Percentiles rank a stretch among this genome's conserved stretches.
These are phyloP conservation scores for Blastocystis sp. DNA, from an alignment of 352 stramenopile species.

Conservation along the genomic window DNA sequence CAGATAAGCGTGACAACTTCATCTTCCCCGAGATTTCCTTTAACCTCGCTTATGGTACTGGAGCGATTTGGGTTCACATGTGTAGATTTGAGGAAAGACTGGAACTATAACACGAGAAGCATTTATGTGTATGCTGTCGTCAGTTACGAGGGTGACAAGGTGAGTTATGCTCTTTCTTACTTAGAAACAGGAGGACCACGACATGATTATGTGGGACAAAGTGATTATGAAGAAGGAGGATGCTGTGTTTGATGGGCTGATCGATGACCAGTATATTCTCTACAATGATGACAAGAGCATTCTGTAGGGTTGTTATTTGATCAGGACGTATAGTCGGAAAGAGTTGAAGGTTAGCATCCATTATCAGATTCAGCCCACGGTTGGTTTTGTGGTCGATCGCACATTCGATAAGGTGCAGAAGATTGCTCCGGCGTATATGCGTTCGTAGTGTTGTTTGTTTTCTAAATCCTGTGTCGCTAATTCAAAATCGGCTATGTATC, in stretches of 20 bases:
- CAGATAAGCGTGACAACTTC: background rate
- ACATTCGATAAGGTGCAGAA: background rate
- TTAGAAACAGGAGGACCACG: slow-evolving; percentile 32
- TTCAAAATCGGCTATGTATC: background rate
- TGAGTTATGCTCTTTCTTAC: background rate
- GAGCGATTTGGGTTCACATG: background rate
- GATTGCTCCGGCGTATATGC: background rate
- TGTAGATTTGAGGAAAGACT: slow-evolving; percentile 30
- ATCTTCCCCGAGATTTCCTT: slow-evolving; percentile 8
- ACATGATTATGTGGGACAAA: slow-evolving; percentile 53
- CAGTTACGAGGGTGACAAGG: background rate
- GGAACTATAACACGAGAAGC: slow-evolving; percentile 35
- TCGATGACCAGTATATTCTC: slow-evolving; percentile 5
- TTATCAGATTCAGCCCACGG: slow-evolving; percentile 46
- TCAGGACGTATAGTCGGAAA: background rate
- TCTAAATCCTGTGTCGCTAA: background rate
- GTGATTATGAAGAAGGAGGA: slow-evolving; percentile 43
- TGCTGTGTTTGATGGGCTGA: background rate
- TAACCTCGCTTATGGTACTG: slow-evolving; percentile 19
- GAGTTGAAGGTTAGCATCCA: background rate
- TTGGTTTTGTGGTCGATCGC: slow-evolving; percentile 7
- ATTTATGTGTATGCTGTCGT: slow-evolving; percentile 26
- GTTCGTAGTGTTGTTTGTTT: slow-evolving; percentile 29
- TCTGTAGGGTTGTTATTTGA: background rate
- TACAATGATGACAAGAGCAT: slow-evolving; percentile 36